Conservation (phyloP, 1,139 yeast species). For the Zygoascus sp. region DNA sequence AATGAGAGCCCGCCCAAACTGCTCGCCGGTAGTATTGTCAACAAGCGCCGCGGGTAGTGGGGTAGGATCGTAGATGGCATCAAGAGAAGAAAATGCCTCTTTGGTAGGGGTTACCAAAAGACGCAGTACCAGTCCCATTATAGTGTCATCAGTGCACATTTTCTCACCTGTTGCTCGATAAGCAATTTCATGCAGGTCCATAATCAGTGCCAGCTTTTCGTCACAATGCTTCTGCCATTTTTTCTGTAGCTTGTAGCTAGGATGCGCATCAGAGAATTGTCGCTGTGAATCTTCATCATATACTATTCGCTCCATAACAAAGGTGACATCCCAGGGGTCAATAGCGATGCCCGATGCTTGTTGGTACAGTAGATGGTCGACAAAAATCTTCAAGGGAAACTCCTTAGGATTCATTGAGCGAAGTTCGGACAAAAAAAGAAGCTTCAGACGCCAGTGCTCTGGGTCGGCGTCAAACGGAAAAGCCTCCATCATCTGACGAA, state of each 20-base stretch:
- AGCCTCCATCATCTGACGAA: slow-evolving; percentile 28
- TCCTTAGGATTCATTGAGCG: slow-evolving; percentile 39
- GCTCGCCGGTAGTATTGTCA: slow-evolving; percentile 5
- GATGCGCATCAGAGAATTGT: slow-evolving; percentile 12
- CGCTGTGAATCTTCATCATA: slow-evolving; percentile 18
- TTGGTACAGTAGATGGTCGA: slow-evolving; percentile 28
- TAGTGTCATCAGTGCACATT: slow-evolving; percentile 23
- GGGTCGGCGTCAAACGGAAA: slow-evolving; percentile 33
- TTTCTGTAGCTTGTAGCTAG: slow-evolving; percentile 12
- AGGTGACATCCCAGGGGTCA: slow-evolving; percentile 30
- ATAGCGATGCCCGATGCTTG: slow-evolving; percentile 33
- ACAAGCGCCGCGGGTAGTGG: slow-evolving; percentile 7
- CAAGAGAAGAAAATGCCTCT: slow-evolving; percentile 20
- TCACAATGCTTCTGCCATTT: slow-evolving; percentile 26
- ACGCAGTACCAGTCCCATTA: slow-evolving; percentile 29
- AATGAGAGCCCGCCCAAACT: slow-evolving; percentile 18
- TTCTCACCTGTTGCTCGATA: slow-evolving; percentile 29
- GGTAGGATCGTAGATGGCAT: slow-evolving; percentile 26
- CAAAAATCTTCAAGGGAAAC: slow-evolving; percentile 29
- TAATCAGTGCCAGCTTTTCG: slow-evolving; percentile 26
- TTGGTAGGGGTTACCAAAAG: slow-evolving; percentile 25
- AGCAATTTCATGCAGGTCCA: slow-evolving; percentile 29
- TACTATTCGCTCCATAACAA: slow-evolving; percentile 30
- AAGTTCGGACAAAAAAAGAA: slow-evolving; percentile 39
- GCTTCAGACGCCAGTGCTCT: slow-evolving; percentile 37